Evolutionary conservation across 306 rosid species (phyloP).

Genomic region (Vigna hirtella): DNA sequence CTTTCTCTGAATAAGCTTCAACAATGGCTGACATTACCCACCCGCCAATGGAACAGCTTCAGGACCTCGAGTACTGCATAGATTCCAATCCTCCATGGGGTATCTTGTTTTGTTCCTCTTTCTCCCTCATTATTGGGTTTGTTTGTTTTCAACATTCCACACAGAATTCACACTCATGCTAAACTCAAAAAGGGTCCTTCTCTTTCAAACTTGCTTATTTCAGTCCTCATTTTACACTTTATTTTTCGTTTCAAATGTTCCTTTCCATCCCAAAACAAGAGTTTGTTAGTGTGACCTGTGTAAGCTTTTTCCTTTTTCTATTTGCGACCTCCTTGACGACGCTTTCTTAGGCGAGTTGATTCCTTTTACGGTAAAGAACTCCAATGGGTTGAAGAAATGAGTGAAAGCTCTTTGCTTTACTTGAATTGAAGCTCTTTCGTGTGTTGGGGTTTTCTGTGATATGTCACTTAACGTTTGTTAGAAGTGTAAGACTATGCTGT

Average conservation of each 20-base stretch:
- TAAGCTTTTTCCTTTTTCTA: not conserved
- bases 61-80: conserved; percentile 88
- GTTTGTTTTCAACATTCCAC: conserved; percentile 1
- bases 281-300: not conserved
- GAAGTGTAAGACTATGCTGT: conserved; percentile 8
- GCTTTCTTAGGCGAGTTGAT: not conserved
- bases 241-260: conserved; percentile 10
- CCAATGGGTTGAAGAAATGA: not conserved
- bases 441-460: not conserved
- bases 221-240: conserved; percentile 18
- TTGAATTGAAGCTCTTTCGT: not conserved
- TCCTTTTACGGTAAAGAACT: conserved; percentile 29
- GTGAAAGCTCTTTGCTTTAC: conserved; percentile 4
- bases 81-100: conserved; percentile 93
- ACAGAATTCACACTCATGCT: conserved; percentile 3
- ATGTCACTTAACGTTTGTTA: conserved; percentile 2
- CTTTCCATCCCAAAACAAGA: not conserved
- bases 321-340: not conserved
- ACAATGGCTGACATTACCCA: conserved; percentile 80
- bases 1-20: conserved; percentile 50
- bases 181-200: conserved; percentile 29
- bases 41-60: conserved; percentile 87
- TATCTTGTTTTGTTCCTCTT: conserved; percentile 40
- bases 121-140: conserved; percentile 8
- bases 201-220: not conserved